Evolutionary conservation across 345 rosid species (phyloP), one percentile per base, ranked within the genome.

Genomic region (Eucalyptus shirleyi): DNA sequence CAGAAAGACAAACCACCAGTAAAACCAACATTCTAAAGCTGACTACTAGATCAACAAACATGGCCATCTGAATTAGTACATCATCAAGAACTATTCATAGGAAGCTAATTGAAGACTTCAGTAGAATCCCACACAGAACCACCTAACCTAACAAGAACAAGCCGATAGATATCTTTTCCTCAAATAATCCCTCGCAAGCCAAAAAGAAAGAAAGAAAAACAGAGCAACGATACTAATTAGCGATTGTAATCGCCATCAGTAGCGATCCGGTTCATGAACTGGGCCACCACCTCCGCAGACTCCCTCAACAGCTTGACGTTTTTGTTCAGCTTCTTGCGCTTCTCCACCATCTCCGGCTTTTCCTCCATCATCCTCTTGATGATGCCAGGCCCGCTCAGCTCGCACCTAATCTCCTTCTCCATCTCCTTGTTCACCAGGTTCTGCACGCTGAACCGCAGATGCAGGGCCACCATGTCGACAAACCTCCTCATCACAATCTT

Each of bases 401-500:
- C 94, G 14, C 40, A 13, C 21, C 88, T 28, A 8, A 91, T 87
- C 24, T 56, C 93, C 30, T 9, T 65, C 40, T 91, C 92, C 85
- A 91, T 53, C 26, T 93, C 91, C 23, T 86, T 86, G 86, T 80
- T 87, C 28, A 90, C 89, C 2, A 93, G 87, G 17, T 60, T 89
- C 67, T 77, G 51, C 14, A 91, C 45, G 47, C 59, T n/a, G 10
- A 53, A 65, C 51, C 45, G 87, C 60, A 93, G 12, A 87, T 90
- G 91, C 62, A 91, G 59, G 0, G 90, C 92, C 92, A 89, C 88
- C 2, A 83, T 44, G 82, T 92, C 94, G 8, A 91, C 91, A 53
- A 91, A 53, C 89, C 93, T 90, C 88, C 86, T 86, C 50, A 89
- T 23, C 26, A 91, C 92, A n/a, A 90, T 44, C 91, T 90, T 91